Base-by-base conservation (phyloP, 1,284 basidiomycete genomes). In the Hortiboletus rubellus region DNA sequence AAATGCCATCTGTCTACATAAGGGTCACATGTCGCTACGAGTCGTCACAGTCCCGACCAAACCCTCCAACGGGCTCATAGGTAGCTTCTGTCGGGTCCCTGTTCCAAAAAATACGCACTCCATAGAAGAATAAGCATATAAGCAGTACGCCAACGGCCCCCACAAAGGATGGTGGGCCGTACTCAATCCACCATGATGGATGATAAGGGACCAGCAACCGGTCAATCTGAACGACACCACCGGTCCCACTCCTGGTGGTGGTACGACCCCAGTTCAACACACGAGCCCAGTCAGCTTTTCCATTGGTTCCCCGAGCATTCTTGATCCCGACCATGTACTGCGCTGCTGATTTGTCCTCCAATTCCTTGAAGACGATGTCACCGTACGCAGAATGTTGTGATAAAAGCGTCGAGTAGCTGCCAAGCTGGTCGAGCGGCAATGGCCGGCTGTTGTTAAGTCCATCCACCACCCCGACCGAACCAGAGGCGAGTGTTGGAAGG, bases 211-310 rank as follows among this genome's bases (percentile, higher is more conserved):
- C 67, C 43, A 98, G 76, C 10, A 98, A 80, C 27, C 82, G 79
- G 75, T 98, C 92, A 60, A 99, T 89, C 72, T 90, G 83, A 55
- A 98, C 82, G 30, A 98, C 92, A 5, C 97, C 96, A 2, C 95
- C 94, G 8, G 77, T 79, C 48, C 85, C 84, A 24, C 79, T 77
- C 12, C 81, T 82, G 5, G 82, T 84, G 34, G 90, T 93, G 12
- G 91, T 87, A 47, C 94, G 82, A 11, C 96, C 96, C 82, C 91
- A 94, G 4, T 80, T 79, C 14, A 91, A 69, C 3, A 98, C 84
- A 27, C 80, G 80, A 12, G 94, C 96, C 76, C 86, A 91, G 68
- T 94, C 90, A 42, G 79, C 78, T 49, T 80, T 78, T 14, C 84
- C 86, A 38, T 87, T 79, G 11, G 84, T 85, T 9, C 93, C 94